Conservation (phyloP, 768 basidiomycete species). For the Tricholoma bakamatsutake region DNA sequence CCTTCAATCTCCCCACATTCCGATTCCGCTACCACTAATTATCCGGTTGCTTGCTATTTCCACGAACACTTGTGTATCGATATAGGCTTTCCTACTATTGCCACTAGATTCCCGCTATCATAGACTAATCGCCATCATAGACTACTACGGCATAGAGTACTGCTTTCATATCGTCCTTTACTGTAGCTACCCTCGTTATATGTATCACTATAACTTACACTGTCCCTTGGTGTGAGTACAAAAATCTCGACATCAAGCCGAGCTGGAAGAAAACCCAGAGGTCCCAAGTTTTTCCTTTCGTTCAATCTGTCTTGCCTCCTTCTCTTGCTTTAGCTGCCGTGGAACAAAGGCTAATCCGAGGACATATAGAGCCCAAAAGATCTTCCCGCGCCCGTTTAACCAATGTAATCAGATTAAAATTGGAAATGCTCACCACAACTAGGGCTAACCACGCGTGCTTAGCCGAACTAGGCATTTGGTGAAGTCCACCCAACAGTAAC, state of each 20-base stretch:
- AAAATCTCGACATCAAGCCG: background rate
- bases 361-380: conserved; percentile 43
- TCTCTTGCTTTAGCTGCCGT: conserved; percentile 40
- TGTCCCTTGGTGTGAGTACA: background rate
- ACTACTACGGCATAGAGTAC: background rate
- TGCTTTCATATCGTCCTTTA: conserved; percentile 3
- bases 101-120: conserved; percentile 2
- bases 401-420: background rate
- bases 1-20: background rate
- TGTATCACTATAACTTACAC: conserved; percentile 6
- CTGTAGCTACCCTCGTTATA: conserved; percentile 12
- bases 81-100: conserved; percentile 1
- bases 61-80: conserved; percentile 10
- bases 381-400: conserved; percentile 17
- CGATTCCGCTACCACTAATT: background rate
- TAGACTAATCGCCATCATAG: conserved; percentile 1
- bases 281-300: conserved; percentile 14
- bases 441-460: conserved; percentile 44
- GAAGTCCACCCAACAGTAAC: conserved; percentile 29
- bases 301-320: conserved; percentile 10
- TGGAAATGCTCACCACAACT: conserved; percentile 27
- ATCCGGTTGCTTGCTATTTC: background rate
- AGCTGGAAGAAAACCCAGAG: background rate
- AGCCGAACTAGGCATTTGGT: conserved; percentile 31
- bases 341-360: conserved; percentile 38